Percentiles rank a stretch among this genome's conserved stretches.
phyloP scores from a whole-genome alignment of 2,329 filamentous ascomycete genomes.

The Trichoderma koningii region DNA sequence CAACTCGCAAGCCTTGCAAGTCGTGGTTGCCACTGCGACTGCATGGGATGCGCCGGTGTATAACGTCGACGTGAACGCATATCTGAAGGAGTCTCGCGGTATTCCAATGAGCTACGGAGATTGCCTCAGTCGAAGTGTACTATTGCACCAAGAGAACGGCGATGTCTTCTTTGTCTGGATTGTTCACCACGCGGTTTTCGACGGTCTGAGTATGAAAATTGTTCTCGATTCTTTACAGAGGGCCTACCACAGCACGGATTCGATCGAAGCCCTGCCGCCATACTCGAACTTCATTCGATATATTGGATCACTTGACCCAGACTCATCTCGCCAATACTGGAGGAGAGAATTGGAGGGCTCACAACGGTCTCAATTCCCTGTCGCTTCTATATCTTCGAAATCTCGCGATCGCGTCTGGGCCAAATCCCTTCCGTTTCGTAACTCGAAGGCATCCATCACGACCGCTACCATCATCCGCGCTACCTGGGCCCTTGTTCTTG shows the following conservation, averaged over 20 bases:
- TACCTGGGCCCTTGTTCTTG: slow-evolving; percentile 25
- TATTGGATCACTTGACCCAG: background rate
- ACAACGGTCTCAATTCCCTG: slow-evolving; percentile 24
- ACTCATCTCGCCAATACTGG: slow-evolving; percentile 25
- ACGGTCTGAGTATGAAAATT: slow-evolving; percentile 20
- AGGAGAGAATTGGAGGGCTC: slow-evolving; percentile 25
- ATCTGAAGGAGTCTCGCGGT: background rate
- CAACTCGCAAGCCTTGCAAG: background rate
- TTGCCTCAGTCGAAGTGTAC: background rate
- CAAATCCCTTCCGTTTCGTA: slow-evolving; percentile 14
- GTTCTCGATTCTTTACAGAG: slow-evolving; percentile 5
- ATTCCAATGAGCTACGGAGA: slow-evolving; percentile 20
- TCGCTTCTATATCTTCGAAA: background rate
- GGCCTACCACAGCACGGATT: background rate
- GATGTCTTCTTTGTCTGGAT: slow-evolving; percentile 20
- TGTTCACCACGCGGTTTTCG: slow-evolving; percentile 21
- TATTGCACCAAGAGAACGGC: slow-evolving; percentile 1
- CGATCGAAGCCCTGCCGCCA: background rate
- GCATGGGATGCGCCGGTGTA: slow-evolving; percentile 13
- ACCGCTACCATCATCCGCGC: slow-evolving; percentile 23
- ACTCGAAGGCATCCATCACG: slow-evolving; percentile 8
- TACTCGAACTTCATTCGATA: slow-evolving; percentile 15
- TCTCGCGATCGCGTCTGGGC: slow-evolving; percentile 9
- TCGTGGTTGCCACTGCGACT: background rate
- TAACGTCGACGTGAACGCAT: background rate